phyloP scores from a whole-genome alignment of 805 yeast species.

The Saturnispora gosingensis region DNA sequence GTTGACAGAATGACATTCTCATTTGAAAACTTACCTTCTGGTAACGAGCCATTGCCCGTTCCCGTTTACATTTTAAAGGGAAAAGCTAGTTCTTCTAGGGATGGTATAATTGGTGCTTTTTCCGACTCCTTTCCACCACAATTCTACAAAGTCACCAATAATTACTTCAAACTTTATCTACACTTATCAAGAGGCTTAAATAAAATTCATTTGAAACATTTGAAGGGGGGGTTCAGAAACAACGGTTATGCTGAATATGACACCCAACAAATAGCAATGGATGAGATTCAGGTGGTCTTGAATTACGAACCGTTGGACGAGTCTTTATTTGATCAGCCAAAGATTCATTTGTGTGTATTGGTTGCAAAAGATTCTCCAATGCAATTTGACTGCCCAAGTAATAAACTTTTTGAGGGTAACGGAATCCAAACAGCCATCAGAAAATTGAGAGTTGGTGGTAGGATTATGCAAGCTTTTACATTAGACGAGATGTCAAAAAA shows the following conservation, averaged over 20 bases:
- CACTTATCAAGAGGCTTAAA: slow-evolving; percentile 53
- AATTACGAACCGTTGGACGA: slow-evolving; percentile 44
- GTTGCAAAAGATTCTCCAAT: slow-evolving; percentile 70
- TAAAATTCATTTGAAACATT: slow-evolving; percentile 40
- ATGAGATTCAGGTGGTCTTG: slow-evolving; percentile 21
- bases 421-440: slow-evolving; percentile 59
- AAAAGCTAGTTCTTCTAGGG: slow-evolving; percentile 19
- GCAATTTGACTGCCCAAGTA: slow-evolving; percentile 58
- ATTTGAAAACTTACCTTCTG: slow-evolving; percentile 27
- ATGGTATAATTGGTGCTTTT: slow-evolving; percentile 36
- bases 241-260: slow-evolving; percentile 28
- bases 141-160: slow-evolving; percentile 56
- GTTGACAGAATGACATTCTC: slow-evolving; percentile 19
- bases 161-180: slow-evolving; percentile 70
- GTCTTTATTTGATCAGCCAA: slow-evolving; percentile 40
- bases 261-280: slow-evolving; percentile 11
- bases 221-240: slow-evolving; percentile 26
- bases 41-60: slow-evolving; percentile 30
- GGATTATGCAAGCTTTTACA: slow-evolving; percentile 87
- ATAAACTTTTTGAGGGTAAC: slow-evolving; percentile 49
- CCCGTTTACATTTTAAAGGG: slow-evolving; percentile 48
- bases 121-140: slow-evolving; percentile 52
- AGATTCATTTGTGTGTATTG: slow-evolving; percentile 71
- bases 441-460: slow-evolving; percentile 72
- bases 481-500: slow-evolving; percentile 77